These are phyloP conservation scores for Claviceps capensis DNA, from an alignment of 2,329 filamentous ascomycete species.

Conservation along the genomic window DNA sequence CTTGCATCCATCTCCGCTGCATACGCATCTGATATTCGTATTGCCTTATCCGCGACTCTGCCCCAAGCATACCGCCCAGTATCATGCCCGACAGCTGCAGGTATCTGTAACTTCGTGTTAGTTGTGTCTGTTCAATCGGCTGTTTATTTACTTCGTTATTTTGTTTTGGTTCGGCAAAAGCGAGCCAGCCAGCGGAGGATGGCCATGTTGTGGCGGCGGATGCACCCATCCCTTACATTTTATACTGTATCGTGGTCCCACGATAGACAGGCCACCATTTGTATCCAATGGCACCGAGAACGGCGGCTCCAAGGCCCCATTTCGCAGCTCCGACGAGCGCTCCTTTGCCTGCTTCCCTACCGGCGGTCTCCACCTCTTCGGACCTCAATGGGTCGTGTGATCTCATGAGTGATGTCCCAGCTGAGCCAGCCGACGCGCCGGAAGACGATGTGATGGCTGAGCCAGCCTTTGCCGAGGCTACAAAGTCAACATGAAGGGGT, in stretches of 20 bases:
- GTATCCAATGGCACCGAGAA: conserved; percentile 49
- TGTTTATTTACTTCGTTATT: not conserved
- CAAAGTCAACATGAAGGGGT: not conserved
- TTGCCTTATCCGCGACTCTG: conserved; percentile 51
- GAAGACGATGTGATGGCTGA: not conserved
- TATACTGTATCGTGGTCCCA: conserved; percentile 60
- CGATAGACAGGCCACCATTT: conserved; percentile 58
- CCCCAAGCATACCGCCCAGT: conserved; percentile 64
- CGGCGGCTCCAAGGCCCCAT: conserved; percentile 55
- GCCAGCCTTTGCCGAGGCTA: not conserved
- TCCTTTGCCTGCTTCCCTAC: conserved; percentile 57
- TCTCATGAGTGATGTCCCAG: conserved; percentile 23
- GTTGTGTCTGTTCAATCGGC: not conserved
- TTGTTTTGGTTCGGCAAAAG: not conserved
- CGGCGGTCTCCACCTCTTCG: conserved; percentile 54
- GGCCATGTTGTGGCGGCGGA: not conserved
- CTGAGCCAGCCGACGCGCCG: not conserved
- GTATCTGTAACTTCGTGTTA: conserved; percentile 37
- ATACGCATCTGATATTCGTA: conserved; percentile 54
- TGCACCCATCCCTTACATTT: conserved; percentile 43
- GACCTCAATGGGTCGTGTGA: conserved; percentile 45
- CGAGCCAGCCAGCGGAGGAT: not conserved
- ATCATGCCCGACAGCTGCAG: conserved; percentile 79
- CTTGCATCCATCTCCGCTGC: conserved; percentile 47
- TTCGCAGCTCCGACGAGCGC: conserved; percentile 53